Evolutionary conservation across 495 filamentous ascomycete species (phyloP).

Genomic region (Neurospora tetrasperma): DNA sequence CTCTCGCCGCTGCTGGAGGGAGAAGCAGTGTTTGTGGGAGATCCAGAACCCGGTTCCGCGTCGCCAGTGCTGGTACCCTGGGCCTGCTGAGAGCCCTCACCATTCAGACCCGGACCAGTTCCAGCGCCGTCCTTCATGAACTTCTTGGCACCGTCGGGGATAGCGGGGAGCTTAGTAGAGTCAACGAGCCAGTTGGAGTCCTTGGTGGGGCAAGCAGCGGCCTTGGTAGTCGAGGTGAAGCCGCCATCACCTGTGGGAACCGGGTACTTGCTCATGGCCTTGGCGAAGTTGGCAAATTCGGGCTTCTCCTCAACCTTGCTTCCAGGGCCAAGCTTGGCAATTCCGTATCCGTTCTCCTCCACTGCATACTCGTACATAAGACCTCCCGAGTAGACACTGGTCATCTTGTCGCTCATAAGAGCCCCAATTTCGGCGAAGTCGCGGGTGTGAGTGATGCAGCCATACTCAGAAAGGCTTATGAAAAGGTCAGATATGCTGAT

Average conservation of each 20-base stretch:
- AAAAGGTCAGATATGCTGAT: conserved; percentile 9
- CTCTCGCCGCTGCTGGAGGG: conserved; percentile 18
- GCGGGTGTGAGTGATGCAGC: conserved; percentile 71
- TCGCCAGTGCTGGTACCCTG: conserved; percentile 49
- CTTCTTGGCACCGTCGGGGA: conserved; percentile 55
- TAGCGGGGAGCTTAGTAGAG: conserved; percentile 54
- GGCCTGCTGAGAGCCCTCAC: conserved; percentile 61
- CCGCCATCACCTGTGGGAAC: conserved; percentile 67
- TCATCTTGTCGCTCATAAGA: conserved; percentile 81
- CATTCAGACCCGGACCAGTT: conserved; percentile 57
- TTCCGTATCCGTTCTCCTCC: conserved; percentile 66
- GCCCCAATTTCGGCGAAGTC: conserved; percentile 70
- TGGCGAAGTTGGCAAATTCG: conserved; percentile 55
- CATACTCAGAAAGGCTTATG: conserved; percentile 72
- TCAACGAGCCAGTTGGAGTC: conserved; percentile 67
- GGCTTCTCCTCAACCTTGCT: conserved; percentile 37
- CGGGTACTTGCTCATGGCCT: conserved; percentile 49
- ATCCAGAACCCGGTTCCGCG: conserved; percentile 53
- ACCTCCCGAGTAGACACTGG: conserved; percentile 84
- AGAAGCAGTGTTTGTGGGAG: conserved; percentile 33
- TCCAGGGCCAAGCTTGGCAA: conserved; percentile 56
- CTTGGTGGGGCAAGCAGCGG: conserved; percentile 58
- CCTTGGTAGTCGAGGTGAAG: conserved; percentile 55
- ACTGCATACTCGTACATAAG: conserved; percentile 92
- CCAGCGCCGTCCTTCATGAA: conserved; percentile 69